phyloP scores from a whole-genome alignment of 2,329 filamentous ascomycete genomes.

The Fusarium gaditjirri region DNA sequence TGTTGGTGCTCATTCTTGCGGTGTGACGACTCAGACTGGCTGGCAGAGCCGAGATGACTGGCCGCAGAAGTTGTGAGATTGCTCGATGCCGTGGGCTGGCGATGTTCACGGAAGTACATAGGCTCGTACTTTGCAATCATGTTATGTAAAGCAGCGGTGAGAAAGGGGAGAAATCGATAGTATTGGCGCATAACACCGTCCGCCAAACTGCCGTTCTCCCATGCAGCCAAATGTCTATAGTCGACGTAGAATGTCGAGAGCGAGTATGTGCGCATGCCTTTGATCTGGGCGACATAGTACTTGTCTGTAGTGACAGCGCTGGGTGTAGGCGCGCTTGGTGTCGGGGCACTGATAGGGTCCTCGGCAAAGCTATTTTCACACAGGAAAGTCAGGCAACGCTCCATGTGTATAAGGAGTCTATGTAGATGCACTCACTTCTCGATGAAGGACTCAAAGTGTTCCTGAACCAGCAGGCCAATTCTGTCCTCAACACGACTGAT shows the following conservation, averaged over 20 bases:
- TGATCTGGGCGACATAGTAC: conserved; percentile 87
- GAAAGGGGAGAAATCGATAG: conserved; percentile 93
- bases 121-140: conserved; percentile 95
- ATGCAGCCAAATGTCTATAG: conserved; percentile 82
- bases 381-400: not conserved
- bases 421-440: conserved; percentile 67
- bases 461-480: conserved; percentile 78
- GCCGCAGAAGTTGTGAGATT: conserved; percentile 75
- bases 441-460: conserved; percentile 82
- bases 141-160: conserved; percentile 88
- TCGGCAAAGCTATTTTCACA: conserved; percentile 68
- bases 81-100: conserved; percentile 82
- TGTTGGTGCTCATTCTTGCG: conserved; percentile 93
- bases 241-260: conserved; percentile 91
- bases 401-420: not conserved
- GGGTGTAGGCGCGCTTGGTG: conserved; percentile 68
- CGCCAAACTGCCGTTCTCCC: conserved; percentile 82
- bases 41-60: conserved; percentile 70
- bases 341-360: conserved; percentile 66
- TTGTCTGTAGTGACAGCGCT: conserved; percentile 80
- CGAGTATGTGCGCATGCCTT: conserved; percentile 76
- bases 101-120: conserved; percentile 91
- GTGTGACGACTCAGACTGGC: conserved; percentile 73
- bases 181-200: conserved; percentile 90
- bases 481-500: conserved; percentile 80